Base-by-base conservation (phyloP, 1,139 yeast species). In the Kodamaea sp. region DNA sequence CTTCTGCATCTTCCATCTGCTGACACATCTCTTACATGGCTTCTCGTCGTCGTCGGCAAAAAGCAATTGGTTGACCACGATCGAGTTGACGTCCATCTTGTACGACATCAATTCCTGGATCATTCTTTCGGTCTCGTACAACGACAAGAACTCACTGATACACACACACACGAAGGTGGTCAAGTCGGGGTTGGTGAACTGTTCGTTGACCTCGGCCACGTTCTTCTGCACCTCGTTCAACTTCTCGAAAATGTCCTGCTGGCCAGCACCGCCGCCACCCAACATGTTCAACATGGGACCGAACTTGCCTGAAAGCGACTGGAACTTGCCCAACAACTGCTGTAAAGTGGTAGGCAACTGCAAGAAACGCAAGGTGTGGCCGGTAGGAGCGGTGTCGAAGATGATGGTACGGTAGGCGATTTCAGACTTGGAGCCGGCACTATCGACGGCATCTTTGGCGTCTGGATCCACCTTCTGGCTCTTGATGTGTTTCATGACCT, bases 321-420 rank as follows among this genome's bases (percentile, higher is more conserved):
- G 82, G 59, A 92, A 82, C 57, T 92, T 92, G 34, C 85, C 82
- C 50, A 92, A 72, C 24, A 95, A 76, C 61, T 88, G 88, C 51
- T 89, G 94, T 43, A 92, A 70, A 4, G 97, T 90, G 14, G 94
- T 77, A 21, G 98, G 98, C 53, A 92, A 78, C 63, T 90, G 96
- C 57, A 92, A 73, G 65, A 92, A 92, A 55, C 98, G 79, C 49
- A 92, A 73, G 2, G 98, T 92, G 63, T 92, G 98, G 25, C 98
- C 98, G 0, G 98, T 92, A 47, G 98, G 98, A 0, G 98, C 98
- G 15, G 98, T 92, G 60, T 92, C 98, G 54, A 92, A 92, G 46
- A 92, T 88, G 48, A 92, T 90, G 9, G 96, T 89, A 50, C 85
- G 87, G 57, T 85, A 92, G 30, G 68, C 60, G 33, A 73, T 53